Percentiles rank a stretch among this genome's conserved stretches.
Evolutionary conservation across 257 asterid species (phyloP).

Genomic region (Prunella vulgaris): DNA sequence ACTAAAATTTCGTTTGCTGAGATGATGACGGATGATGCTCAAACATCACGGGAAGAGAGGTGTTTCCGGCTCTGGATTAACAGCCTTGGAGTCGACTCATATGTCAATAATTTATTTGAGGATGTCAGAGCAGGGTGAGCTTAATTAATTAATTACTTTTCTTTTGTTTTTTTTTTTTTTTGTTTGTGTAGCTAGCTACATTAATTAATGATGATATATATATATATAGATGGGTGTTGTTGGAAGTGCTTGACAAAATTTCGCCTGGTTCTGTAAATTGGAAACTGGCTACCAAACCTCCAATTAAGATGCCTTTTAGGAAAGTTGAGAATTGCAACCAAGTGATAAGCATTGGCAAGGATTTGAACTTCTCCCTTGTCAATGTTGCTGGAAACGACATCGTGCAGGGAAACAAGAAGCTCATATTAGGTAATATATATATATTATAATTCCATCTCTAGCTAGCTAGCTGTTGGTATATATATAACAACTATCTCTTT

Average conservation of each 20-base stretch:
- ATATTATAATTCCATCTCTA: no score
- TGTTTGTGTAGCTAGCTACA: no score
- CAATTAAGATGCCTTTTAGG: conserved; percentile 84
- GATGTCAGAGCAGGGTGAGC: conserved; percentile 76
- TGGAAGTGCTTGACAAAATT: conserved; percentile 71
- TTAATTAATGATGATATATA: no score
- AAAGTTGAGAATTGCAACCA: conserved; percentile 92
- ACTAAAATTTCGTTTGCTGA: conserved; percentile 60
- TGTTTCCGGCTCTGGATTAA: conserved; percentile 94
- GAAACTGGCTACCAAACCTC: conserved; percentile 84
- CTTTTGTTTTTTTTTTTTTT: no score
- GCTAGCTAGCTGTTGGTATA: no score
- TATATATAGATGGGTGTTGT: conserved; percentile 54
- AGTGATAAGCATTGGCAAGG: conserved; percentile 76
- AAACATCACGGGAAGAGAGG: conserved; percentile 92
- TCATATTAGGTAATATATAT: conserved; percentile 49
- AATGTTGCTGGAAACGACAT: conserved; percentile 91
- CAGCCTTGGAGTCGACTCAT: conserved; percentile 77
- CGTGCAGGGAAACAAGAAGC: conserved; percentile 94
- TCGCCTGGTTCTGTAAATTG: conserved; percentile 69
- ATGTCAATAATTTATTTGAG: conserved; percentile 75
- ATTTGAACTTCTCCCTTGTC: conserved; percentile 75
- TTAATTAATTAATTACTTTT: no score
- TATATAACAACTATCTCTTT: no score
- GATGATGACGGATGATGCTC: conserved; percentile 88